Conservation (phyloP, 768 basidiomycete species). For the Filobasidium wieringae region DNA sequence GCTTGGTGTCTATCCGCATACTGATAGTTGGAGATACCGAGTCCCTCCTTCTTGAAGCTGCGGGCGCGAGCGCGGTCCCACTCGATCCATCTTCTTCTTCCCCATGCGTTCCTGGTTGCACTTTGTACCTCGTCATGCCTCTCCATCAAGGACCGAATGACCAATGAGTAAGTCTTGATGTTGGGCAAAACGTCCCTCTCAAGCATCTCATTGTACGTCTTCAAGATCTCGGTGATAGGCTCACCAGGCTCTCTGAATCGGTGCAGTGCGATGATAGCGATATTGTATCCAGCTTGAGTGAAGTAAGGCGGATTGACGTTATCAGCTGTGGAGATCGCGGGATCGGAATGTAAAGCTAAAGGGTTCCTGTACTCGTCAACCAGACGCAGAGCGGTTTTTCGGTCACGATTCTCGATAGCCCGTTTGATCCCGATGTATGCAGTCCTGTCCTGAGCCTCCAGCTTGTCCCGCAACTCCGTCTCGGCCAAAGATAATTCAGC, state of each 20-base stretch:
- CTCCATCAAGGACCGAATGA: constrained; percentile 53
- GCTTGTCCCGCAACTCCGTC: constrained; percentile 3
- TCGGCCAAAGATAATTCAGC: not conserved
- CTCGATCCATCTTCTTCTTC: not conserved
- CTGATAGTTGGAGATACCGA: not conserved
- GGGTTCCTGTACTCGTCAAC: constrained; percentile 27
- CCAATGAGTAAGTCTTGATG: constrained; percentile 48
- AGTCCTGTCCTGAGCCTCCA: constrained; percentile 3
- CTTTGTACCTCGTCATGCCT: constrained; percentile 57
- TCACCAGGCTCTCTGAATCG: constrained; percentile 41
- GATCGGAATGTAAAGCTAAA: constrained; percentile 12
- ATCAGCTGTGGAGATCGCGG: not conserved
- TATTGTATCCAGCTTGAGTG: constrained; percentile 51
- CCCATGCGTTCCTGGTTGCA: constrained; percentile 43
- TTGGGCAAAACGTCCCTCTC: constrained; percentile 53
- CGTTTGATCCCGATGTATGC: constrained; percentile 6
- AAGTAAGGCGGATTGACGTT: constrained; percentile 6
- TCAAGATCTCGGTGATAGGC: constrained; percentile 50
- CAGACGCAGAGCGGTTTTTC: constrained; percentile 4
- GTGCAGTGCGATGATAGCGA: constrained; percentile 49
- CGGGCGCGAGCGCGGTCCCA: not conserved
- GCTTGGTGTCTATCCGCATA: constrained; percentile 12
- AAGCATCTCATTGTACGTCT: constrained; percentile 64
- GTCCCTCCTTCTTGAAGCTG: not conserved
- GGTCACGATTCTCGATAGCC: not conserved